Base-by-base conservation (phyloP, 2,329 filamentous ascomycete genomes). In the Aspergillus persii region DNA sequence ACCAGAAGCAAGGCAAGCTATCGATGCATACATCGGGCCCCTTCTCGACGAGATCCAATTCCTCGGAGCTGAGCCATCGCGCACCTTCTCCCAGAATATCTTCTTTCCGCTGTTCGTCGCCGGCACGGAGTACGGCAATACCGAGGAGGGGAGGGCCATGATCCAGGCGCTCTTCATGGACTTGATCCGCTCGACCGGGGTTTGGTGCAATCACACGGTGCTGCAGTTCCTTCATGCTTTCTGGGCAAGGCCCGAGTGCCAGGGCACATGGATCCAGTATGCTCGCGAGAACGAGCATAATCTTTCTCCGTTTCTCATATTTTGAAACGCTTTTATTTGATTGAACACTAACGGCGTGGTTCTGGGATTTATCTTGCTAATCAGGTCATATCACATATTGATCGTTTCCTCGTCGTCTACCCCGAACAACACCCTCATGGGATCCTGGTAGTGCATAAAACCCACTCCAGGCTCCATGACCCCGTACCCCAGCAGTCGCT, bases 391-490 rank as follows among this genome's bases (percentile, higher is more conserved):
- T 6, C 30, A 31, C 30, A 31, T 6, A 31, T 31, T 31, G 30
- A 31, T 8, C 30, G 30, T 31, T 31, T 31, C 30, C 8, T 31
- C 6, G 30, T 31, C 75, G 29, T 73, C 63, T 12, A 77, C 71
- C 0, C 71, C 71, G 53, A 76, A 76, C 12, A 77, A 63, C 18
- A 70, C 66, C 52, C 69, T 68, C 73, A 76, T 76, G 0, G 74
- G 75, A 52, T 76, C 74, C 50, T 75, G 71, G 26, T 75, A 77
- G 50, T 74, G 67, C 54, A 71, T 71, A 53, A 77, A 68, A 1
- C 75, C 74, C 3, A 76, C 65, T 2, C 70, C 74, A 1, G 75
- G 74, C 6, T 70, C 66, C 31, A 63, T 69, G 12, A 76, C 62
- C 0, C 73, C 73, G 53, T 76, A 75, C 2, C 73, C 73, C 2